Evolutionary conservation across 2,329 filamentous ascomycete species (phyloP).

Genomic region (Cercospora zeae-maydis): DNA sequence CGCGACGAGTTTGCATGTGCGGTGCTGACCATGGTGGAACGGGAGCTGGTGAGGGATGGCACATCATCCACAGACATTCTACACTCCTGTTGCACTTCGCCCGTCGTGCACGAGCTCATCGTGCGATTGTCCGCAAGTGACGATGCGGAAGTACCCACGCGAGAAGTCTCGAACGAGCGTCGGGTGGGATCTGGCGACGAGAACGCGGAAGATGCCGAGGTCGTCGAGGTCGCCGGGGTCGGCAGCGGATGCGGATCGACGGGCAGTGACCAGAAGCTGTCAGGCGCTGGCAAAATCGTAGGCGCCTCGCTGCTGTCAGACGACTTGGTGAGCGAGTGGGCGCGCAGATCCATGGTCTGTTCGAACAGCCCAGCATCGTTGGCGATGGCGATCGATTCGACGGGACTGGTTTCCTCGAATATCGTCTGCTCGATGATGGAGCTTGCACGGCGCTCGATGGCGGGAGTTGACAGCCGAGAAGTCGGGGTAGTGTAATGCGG

Average conservation of each 20-base stretch:
- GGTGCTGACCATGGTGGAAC: constrained; percentile 69
- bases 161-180: constrained; percentile 64
- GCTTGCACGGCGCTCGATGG: constrained; percentile 29
- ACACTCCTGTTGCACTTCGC: constrained; percentile 68
- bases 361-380: constrained; percentile 41
- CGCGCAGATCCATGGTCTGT: constrained; percentile 40
- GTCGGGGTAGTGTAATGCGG: constrained; percentile 21
- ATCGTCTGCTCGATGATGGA: constrained; percentile 38
- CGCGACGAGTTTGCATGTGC: constrained; percentile 51
- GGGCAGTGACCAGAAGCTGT: constrained; percentile 38
- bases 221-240: constrained; percentile 57
- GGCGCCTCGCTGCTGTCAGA: constrained; percentile 48
- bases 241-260: constrained; percentile 49
- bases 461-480: constrained; percentile 26
- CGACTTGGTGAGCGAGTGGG: constrained; percentile 49
- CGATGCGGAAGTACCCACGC: constrained; percentile 71
- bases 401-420: constrained; percentile 36
- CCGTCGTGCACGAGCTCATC: constrained; percentile 67
- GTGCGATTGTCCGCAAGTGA: constrained; percentile 67
- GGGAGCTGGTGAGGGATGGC: constrained; percentile 70
- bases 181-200: constrained; percentile 63
- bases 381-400: constrained; percentile 43
- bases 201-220: constrained; percentile 54
- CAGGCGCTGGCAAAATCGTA: constrained; percentile 36
- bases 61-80: constrained; percentile 71